Evolutionary conservation across 805 yeast species (phyloP), one percentile per base, ranked within the genome.

Genomic region (Brettanomyces naardenensis): DNA sequence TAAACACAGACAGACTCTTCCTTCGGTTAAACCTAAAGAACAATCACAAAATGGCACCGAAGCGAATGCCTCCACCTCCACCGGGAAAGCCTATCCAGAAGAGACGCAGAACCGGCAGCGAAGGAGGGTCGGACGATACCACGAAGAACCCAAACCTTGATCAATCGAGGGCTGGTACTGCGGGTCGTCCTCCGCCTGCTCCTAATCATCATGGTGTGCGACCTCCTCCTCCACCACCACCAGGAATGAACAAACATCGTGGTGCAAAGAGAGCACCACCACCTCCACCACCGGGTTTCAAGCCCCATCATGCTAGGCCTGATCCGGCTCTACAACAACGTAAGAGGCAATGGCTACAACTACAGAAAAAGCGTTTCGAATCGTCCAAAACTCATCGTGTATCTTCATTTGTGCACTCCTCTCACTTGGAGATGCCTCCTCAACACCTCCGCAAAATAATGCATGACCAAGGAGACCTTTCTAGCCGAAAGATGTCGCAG

Each of bases 381-480:
- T 65, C 62, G 40, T 38, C 51, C 17, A 43, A 53, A 36, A 30
- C 18, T 19, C 38, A 54, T 37, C 48, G 52, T 40, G 49, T 56
- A 41, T 65, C 73, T 26, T 69, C 80, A 11, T 62, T 64, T 31
- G 75, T 77, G 9, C 76, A 71, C 35, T 69, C 82, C 0, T 70
- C 69, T 9, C 84, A 84, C 52, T 70, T 78, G 1, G 88, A 85
- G 46, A 81, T 89, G 88, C 96, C 97, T 1, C 94, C 95, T 0
- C 95, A 89, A 51, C 97, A 89, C 61, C 62, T 90, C 19, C 69
- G 98, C 31, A 86, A 85, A 54, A 83, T 88, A 41, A 75, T 90
- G 53, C 70, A 71, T 36, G 86, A 79, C 43, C 95, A 87, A 51
- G 88, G 88, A 1, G 96, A 90, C 51, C 73, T 89, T 66, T 75